These are phyloP conservation scores for Infundibulicybe gibba DNA, from an alignment of 768 basidiomycete genomes.

Conservation along the genomic window DNA sequence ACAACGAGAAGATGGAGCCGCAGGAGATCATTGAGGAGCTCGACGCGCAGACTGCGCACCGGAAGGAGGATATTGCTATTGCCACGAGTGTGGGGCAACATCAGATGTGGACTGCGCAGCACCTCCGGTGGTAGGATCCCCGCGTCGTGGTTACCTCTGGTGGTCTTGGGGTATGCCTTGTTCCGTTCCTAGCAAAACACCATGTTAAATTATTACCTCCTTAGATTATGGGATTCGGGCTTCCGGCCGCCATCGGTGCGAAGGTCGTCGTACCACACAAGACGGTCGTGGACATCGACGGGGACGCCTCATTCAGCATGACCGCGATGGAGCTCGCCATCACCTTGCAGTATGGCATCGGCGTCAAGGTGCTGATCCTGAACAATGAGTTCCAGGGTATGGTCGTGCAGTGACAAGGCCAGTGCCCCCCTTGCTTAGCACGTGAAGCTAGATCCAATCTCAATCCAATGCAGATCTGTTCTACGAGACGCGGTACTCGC, in stretches of 20 bases:
- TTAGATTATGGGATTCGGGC: slow-evolving; percentile 97
- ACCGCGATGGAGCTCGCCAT: slow-evolving; percentile 99
- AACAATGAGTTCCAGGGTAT: slow-evolving; percentile 99
- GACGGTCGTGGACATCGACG: slow-evolving; percentile 93
- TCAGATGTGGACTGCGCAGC: slow-evolving; percentile 99
- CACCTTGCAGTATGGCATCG: slow-evolving; percentile 86
- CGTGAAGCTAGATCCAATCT: neutral
- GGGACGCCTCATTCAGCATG: slow-evolving; percentile 99
- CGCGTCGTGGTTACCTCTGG: slow-evolving; percentile 89
- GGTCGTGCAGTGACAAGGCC: slow-evolving; percentile 99
- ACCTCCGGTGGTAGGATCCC: slow-evolving; percentile 88
- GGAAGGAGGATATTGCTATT: slow-evolving; percentile 84
- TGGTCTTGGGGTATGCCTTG: slow-evolving; percentile 80
- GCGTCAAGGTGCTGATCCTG: slow-evolving; percentile 89
- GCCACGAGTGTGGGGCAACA: slow-evolving; percentile 98
- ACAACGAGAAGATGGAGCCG: slow-evolving; percentile 73
- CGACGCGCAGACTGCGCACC: slow-evolving; percentile 70
- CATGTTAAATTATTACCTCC: slow-evolving; percentile 3
- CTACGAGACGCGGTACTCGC: slow-evolving; percentile 95
- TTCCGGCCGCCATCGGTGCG: slow-evolving; percentile 92
- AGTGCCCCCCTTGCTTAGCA: slow-evolving; percentile 10
- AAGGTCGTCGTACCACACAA: slow-evolving; percentile 95
- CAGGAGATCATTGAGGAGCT: slow-evolving; percentile 96
- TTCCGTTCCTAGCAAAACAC: slow-evolving; percentile 4
- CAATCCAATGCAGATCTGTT: slow-evolving; percentile 66